Evolutionary conservation across 495 filamentous ascomycete genomes (phyloP).

Genomic region (Aspergillus kassunensis): DNA sequence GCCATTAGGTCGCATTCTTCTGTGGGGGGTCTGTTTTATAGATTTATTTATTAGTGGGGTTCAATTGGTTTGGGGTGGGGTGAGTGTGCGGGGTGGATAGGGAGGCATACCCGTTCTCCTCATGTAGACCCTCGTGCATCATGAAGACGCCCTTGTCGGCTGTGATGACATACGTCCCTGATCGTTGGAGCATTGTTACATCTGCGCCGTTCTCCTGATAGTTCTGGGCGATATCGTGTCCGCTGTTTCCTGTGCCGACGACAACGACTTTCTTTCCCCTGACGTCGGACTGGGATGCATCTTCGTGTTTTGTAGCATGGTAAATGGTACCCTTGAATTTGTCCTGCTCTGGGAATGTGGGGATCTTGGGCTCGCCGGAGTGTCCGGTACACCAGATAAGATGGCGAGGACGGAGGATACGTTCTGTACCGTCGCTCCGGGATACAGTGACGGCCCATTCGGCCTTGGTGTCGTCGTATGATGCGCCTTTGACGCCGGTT

Average conservation of each 20-base stretch:
- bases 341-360: slow-evolving; percentile 41
- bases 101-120: slow-evolving; percentile 47
- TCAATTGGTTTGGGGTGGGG: background rate
- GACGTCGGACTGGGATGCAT: slow-evolving; percentile 32
- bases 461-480: slow-evolving; percentile 49
- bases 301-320: slow-evolving; percentile 41
- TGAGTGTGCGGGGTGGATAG: background rate
- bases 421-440: slow-evolving; percentile 38
- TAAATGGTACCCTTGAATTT: slow-evolving; percentile 46
- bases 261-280: slow-evolving; percentile 69
- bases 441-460: slow-evolving; percentile 59
- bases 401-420: slow-evolving; percentile 42
- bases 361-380: slow-evolving; percentile 46
- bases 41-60: background rate
- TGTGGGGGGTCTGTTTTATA: slow-evolving; percentile 26
- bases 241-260: slow-evolving; percentile 76
- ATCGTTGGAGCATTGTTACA: slow-evolving; percentile 77
- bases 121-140: slow-evolving; percentile 55
- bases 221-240: slow-evolving; percentile 82
- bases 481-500: slow-evolving; percentile 47
- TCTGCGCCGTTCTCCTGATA: slow-evolving; percentile 70
- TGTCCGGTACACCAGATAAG: slow-evolving; percentile 50
- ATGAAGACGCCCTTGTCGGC: slow-evolving; percentile 55
- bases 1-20: slow-evolving; percentile 62
- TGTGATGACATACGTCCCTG: slow-evolving; percentile 69